Conservation (phyloP, 345 rosid genomes). For the Punica granatum region DNA sequence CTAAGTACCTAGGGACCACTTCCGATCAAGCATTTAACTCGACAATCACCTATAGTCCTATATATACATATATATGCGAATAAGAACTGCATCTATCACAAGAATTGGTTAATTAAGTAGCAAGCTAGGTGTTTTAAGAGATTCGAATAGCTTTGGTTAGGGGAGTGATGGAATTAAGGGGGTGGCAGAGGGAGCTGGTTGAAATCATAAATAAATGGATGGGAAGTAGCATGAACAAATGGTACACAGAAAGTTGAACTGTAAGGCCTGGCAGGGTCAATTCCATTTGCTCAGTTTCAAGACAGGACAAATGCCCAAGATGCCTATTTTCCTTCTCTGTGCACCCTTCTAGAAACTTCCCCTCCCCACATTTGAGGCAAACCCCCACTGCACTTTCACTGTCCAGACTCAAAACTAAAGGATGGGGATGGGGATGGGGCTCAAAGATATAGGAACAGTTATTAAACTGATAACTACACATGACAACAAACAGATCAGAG, state of each 20-base stretch:
- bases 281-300: conserved; percentile 28
- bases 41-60: too few relatives aligned
- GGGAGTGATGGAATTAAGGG: conserved; percentile 1
- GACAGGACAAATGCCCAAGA: conserved; percentile 70
- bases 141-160: background rate
- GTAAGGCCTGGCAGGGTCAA: conserved; percentile 24
- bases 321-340: conserved; percentile 62
- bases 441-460: conserved; percentile 14
- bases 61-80: too few relatives aligned
- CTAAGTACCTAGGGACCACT: too few relatives aligned
- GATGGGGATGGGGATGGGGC: conserved; percentile 5
- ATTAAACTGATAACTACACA: conserved; percentile 64
- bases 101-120: too few relatives aligned
- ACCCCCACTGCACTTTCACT: conserved; percentile 49
- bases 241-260: conserved; percentile 40
- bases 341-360: conserved; percentile 63
- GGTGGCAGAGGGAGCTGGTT: background rate
- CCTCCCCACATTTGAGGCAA: conserved; percentile 35
- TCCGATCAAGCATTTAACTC: too few relatives aligned
- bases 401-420: conserved; percentile 24
- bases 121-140: background rate
- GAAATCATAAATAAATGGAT: background rate
- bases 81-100: background rate
- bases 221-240: conserved; percentile 24
- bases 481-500: conserved; percentile 44